Percentiles rank a stretch among this genome's conserved stretches.
Conservation (phyloP, 192 early-diverging fungal genomes). For the Umbelopsis isabellina region DNA sequence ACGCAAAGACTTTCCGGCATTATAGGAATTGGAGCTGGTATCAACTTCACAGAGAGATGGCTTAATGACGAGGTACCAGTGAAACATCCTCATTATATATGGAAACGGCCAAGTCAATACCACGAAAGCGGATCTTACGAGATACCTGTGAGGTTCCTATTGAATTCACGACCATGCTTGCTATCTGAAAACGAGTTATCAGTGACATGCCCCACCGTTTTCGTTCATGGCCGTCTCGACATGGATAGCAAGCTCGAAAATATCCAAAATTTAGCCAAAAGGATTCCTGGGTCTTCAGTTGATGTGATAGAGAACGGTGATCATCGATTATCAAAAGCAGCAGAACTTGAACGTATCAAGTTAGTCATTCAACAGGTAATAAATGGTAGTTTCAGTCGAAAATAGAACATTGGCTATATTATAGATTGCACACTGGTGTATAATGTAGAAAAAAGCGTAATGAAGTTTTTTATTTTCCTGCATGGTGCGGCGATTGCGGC, state of each 20-base stretch:
- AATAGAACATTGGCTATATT: no score
- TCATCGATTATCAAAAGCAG: conserved; percentile 36
- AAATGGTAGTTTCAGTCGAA: no score
- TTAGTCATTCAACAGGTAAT: conserved; percentile 2
- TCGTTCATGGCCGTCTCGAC: conserved; percentile 34
- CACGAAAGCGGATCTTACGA: conserved; percentile 30
- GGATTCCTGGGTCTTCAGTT: conserved; percentile 9
- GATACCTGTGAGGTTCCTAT: conserved; percentile 28
- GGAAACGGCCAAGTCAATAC: conserved; percentile 30
- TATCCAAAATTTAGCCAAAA: background rate
- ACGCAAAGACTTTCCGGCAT: conserved; percentile 1
- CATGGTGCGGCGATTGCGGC: no score
- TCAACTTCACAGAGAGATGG: conserved; percentile 37
- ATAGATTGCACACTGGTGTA: no score
- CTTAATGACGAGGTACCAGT: conserved; percentile 26
- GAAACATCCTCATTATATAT: conserved; percentile 6
- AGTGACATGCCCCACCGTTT: conserved; percentile 6
- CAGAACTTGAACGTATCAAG: conserved; percentile 23
- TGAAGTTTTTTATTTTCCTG: no score
- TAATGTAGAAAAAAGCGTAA: no score
- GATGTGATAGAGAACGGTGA: conserved; percentile 35
- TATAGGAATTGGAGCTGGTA: conserved; percentile 31
- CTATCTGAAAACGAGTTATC: conserved; percentile 8
- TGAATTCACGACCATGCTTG: conserved; percentile 21
- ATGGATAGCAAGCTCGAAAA: conserved; percentile 5